Base-by-base conservation (phyloP, 371 early-diverging fungal species). In the Mucor lusitanicus region DNA sequence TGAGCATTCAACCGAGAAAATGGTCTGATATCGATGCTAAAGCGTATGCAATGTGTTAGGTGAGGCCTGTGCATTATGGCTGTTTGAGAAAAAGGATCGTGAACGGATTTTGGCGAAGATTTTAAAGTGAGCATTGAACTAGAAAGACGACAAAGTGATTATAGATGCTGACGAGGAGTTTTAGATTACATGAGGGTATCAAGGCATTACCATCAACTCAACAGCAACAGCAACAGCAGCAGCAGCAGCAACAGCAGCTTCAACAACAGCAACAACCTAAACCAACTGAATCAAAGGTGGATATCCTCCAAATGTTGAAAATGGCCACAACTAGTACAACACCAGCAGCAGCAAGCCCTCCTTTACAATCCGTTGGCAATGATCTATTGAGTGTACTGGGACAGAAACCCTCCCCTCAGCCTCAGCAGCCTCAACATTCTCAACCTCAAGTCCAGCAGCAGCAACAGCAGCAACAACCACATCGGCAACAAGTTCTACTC, bases 41-140 rank as follows among this genome's bases (percentile, higher is more conserved):
- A 48, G 9, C 48, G 48, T 48, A 9, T 48, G 27, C 13, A 11
- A 21, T 63, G 12, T 55, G 21, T 9, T 42, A 85, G 78, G 74
- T 6, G 72, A 88, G 66, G 79, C 87, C n/a, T 85, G 85, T 64
- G 91, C 90, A 7, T 79, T 92, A 60, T 92, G 92, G 92, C 79
- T 92, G 64, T 92, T 83, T 59, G 91, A 90, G 70, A 81, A 83
- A 15, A 75, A 78, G 33, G 92, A 92, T 73, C 78, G 91, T 32
- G 82, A 83, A 25, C 79, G 90, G 63, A 77, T 92, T 61, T 80
- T 85, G 37, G 74, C 82, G 62, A 81, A 83, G 48, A 75, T 92
- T 33, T 61, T 79, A 63, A 83, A 81, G 89, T 90, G 78, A 59
- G 78, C 39, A 21, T 53, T 23, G 50, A 72, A 27, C 23, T 73